Conservation (phyloP, 257 asterid genomes). For the Nicotiana otophora region DNA sequence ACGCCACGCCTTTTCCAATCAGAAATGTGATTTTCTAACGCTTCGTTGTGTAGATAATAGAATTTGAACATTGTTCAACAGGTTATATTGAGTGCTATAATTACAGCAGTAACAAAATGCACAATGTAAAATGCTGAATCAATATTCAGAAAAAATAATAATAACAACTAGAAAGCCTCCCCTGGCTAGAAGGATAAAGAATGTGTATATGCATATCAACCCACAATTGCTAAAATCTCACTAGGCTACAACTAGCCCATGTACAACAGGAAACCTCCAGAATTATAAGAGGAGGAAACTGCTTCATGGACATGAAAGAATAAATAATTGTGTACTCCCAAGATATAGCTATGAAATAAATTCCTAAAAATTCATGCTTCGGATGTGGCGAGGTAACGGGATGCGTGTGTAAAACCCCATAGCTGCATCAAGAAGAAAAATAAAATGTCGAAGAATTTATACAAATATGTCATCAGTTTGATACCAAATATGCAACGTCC, state of each 20-base stretch:
- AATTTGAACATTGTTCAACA: not conserved
- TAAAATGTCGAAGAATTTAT: not conserved
- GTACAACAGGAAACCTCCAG: slow-evolving; percentile 1
- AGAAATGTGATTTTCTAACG: too few species aligned
- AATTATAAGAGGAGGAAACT: not conserved
- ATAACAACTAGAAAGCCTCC: not conserved
- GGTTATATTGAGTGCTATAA: not conserved
- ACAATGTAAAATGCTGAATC: not conserved
- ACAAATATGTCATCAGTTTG: not conserved
- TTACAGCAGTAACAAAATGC: not conserved
- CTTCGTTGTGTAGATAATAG: not conserved
- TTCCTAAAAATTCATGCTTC: not conserved
- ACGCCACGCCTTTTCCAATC: not conserved
- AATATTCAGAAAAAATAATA: not conserved
- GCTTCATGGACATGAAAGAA: slow-evolving; percentile 17
- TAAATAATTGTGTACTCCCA: slow-evolving; percentile 16
- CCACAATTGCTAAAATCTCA: not conserved
- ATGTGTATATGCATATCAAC: not conserved
- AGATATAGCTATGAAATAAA: not conserved
- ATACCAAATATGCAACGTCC: not conserved
- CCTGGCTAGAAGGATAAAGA: not conserved
- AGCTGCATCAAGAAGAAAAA: slow-evolving; percentile 50
- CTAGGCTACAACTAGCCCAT: not conserved
- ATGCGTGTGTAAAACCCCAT: slow-evolving; percentile 85
- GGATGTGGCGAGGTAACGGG: slow-evolving; percentile 45